Percentiles rank a stretch among this genome's conserved stretches.
Conservation (phyloP, 1,284 basidiomycete species). For the Melanopsichium pennsylvanicum region DNA sequence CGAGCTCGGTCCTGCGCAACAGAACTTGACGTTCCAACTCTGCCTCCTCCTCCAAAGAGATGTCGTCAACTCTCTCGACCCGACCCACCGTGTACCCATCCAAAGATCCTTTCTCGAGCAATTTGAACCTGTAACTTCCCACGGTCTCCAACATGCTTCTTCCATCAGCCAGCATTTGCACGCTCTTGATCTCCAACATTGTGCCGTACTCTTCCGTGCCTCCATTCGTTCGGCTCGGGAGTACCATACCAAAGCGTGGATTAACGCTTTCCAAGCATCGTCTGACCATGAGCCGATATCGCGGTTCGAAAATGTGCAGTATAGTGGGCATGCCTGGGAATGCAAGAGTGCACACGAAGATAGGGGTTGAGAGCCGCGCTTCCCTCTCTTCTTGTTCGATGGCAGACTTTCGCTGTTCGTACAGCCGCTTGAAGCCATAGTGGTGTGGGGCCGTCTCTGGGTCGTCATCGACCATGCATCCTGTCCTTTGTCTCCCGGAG, state of each 20-base stretch:
- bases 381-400: constrained; percentile 80
- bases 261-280: constrained; percentile 80
- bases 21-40: constrained; percentile 42
- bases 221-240: constrained; percentile 70
- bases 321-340: constrained; percentile 90
- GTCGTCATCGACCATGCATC: constrained; percentile 35
- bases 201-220: constrained; percentile 80
- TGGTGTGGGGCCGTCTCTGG: constrained; percentile 32
- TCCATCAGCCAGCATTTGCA: constrained; percentile 87
- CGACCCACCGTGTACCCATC: constrained; percentile 90
- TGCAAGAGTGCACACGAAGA: constrained; percentile 86
- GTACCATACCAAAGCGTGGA: constrained; percentile 87
- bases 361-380: constrained; percentile 81
- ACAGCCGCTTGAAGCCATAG: constrained; percentile 45
- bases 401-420: constrained; percentile 71
- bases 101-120: constrained; percentile 75
- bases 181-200: constrained; percentile 86
- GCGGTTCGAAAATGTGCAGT: constrained; percentile 90
- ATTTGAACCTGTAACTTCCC: constrained; percentile 82
- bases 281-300: constrained; percentile 89
- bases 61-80: constrained; percentile 71
- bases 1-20: constrained; percentile 24
- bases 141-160: constrained; percentile 86
- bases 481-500: background rate
- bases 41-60: constrained; percentile 46